Conservation (phyloP, 305 asterid genomes). For the Solanum hybrid region DNA sequence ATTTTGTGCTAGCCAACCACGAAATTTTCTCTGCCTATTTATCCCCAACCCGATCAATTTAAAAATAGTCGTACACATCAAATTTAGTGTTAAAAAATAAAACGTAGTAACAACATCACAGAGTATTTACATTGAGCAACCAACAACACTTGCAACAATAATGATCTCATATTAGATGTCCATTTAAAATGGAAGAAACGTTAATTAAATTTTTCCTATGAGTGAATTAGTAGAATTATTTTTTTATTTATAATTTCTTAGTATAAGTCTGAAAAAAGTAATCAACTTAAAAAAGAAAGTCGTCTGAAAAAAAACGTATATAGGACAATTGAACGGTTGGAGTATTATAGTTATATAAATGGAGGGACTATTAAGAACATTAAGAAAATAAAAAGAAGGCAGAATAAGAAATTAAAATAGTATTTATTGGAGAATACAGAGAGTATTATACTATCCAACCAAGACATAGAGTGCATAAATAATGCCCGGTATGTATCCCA, state of each 20-base stretch:
- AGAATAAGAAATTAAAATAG: neutral
- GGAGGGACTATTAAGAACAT: neutral
- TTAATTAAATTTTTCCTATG: neutral
- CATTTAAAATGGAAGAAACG: neutral
- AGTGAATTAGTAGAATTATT: neutral
- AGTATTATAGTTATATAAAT: neutral
- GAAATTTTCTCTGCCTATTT: neutral
- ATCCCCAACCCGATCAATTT: neutral
- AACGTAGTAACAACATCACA: neutral
- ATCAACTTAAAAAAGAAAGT: neutral
- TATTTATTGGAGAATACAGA: neutral
- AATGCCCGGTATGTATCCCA: conserved; percentile 83
- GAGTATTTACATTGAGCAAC: neutral
- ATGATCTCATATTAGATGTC: neutral
- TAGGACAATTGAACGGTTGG: too few relatives aligned
- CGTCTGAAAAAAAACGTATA: neutral
- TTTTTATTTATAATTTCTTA: too few relatives aligned
- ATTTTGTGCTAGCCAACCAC: neutral
- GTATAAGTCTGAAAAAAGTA: neutral
- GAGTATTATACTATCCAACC: conserved; percentile 28
- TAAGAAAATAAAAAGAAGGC: neutral
- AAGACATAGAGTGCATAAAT: conserved; percentile 69
- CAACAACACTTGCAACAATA: neutral
- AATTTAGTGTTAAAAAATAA: neutral
- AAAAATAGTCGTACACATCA: too few relatives aligned